phyloP scores from a whole-genome alignment of 2,329 filamentous ascomycete genomes.

The Ceratocystis diversiconidia region DNA sequence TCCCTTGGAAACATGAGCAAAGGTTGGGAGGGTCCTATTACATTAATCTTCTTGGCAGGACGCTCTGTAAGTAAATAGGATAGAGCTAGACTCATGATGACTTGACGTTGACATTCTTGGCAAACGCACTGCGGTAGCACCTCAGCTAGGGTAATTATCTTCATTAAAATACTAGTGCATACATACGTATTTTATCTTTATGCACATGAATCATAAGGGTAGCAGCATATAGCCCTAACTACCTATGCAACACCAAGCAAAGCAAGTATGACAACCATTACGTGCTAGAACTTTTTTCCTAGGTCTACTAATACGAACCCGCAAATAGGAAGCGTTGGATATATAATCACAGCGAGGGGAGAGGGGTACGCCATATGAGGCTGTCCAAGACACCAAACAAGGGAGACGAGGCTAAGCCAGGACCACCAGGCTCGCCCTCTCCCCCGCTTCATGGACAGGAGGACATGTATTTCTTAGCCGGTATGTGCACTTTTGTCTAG shows the following conservation, averaged over 20 bases:
- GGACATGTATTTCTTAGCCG: background rate
- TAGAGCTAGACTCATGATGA: background rate
- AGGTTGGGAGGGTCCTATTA: too few species aligned
- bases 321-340: constrained; percentile 7
- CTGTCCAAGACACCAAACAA: background rate
- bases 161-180: background rate
- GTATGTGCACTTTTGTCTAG: background rate
- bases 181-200: background rate
- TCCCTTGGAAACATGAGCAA: too few species aligned
- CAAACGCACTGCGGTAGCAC: too few species aligned
- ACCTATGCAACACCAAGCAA: background rate
- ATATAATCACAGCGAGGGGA: background rate
- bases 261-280: background rate
- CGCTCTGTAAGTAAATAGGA: background rate
- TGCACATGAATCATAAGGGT: background rate
- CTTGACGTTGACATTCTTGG: background rate
- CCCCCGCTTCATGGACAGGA: background rate
- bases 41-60: too few species aligned
- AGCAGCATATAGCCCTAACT: background rate
- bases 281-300: background rate
- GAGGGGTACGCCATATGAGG: too few species aligned
- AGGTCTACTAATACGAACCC: background rate
- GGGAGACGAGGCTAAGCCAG: background rate
- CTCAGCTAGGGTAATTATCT: background rate
- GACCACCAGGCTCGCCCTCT: background rate